Conservation (phyloP, 768 basidiomycete species). For the Russula abietina region DNA sequence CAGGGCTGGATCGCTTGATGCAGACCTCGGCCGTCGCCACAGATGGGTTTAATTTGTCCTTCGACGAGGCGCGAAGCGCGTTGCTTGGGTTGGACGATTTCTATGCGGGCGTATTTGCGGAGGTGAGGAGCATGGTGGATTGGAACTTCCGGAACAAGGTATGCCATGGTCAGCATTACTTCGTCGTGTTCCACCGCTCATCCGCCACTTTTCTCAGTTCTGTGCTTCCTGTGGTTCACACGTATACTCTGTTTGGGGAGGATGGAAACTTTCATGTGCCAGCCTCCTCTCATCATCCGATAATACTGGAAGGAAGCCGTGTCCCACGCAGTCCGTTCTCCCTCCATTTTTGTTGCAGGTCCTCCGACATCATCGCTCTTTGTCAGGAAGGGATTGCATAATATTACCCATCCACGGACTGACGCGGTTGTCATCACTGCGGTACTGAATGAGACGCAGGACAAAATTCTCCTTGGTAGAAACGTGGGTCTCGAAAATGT, state of each 20-base stretch:
- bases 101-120: slow-evolving; percentile 70
- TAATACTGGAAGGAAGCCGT: slow-evolving; percentile 55
- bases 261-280: slow-evolving; percentile 88
- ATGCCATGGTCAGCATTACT: slow-evolving; percentile 21
- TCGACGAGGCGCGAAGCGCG: slow-evolving; percentile 58
- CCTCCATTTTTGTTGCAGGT: slow-evolving; percentile 2
- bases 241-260: slow-evolving; percentile 85
- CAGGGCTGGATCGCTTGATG: slow-evolving; percentile 40
- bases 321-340: slow-evolving; percentile 58
- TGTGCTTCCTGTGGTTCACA: slow-evolving; percentile 83
- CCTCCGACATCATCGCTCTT: slow-evolving; percentile 15
- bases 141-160: slow-evolving; percentile 92
- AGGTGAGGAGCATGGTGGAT: slow-evolving; percentile 76
- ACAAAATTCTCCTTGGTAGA: slow-evolving; percentile 81
- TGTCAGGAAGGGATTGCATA: slow-evolving; percentile 74
- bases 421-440: slow-evolving; percentile 92
- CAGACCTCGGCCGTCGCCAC: slow-evolving; percentile 34
- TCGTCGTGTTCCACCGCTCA: neutral
- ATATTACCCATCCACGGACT: slow-evolving; percentile 76
- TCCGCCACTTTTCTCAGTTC: slow-evolving; percentile 46
- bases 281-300: slow-evolving; percentile 71
- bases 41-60: slow-evolving; percentile 43
- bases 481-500: slow-evolving; percentile 46
- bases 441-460: slow-evolving; percentile 69
- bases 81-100: slow-evolving; percentile 53